Evolutionary conservation across 2,329 filamentous ascomycete species (phyloP).

Genomic region (Ceratocystis albifundus): DNA sequence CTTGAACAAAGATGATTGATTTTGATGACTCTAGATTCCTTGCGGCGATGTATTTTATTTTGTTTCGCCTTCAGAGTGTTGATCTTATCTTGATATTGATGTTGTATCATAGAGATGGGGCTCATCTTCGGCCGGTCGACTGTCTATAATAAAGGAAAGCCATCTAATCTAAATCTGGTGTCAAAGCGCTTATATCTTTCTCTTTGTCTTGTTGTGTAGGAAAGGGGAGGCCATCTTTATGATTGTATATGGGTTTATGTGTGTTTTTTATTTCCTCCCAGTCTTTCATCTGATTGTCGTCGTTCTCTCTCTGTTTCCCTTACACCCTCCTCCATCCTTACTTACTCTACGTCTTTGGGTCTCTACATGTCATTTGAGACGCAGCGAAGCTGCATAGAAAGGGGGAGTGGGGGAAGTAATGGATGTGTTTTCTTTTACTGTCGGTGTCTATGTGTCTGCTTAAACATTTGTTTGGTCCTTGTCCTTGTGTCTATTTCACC

Average conservation of each 20-base stretch:
- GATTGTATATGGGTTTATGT: constrained; percentile 24
- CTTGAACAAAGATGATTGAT: background rate
- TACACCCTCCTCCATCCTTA: background rate
- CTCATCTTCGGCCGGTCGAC: background rate
- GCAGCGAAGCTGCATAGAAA: background rate
- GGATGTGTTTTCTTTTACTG: background rate
- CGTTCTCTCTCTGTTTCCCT: constrained; percentile 1
- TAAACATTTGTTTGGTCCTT: background rate
- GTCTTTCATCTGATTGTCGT: background rate
- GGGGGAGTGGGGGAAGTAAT: background rate
- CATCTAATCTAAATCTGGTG: background rate
- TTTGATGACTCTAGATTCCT: background rate
- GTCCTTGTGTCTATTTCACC: background rate
- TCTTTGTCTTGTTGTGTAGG: constrained; percentile 11
- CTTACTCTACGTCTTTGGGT: background rate
- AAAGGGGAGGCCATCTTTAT: constrained; percentile 20
- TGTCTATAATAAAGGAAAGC: background rate
- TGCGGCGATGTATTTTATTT: background rate
- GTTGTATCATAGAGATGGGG: too few species aligned
- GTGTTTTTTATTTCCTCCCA: constrained; percentile 16
- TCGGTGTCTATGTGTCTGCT: background rate
- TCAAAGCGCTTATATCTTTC: constrained; percentile 6
- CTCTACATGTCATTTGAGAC: background rate
- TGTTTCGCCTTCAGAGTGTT: background rate
- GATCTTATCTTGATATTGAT: too few species aligned